Evolutionary conservation across 495 filamentous ascomycete species (phyloP), one percentile per base, ranked within the genome.

Genomic region (Pyrenopolyporus hunteri): DNA sequence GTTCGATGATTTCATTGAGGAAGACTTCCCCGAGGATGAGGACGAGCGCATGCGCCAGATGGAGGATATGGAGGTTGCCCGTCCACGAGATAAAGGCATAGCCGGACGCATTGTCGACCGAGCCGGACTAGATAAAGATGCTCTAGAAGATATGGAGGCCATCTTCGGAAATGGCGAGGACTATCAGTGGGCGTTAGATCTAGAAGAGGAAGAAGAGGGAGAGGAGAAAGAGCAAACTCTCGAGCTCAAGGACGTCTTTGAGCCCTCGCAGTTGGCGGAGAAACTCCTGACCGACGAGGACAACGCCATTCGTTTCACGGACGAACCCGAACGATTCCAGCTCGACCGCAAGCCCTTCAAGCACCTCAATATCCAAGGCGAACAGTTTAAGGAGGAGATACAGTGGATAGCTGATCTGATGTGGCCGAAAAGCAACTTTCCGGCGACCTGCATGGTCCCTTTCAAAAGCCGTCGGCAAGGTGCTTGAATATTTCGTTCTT

Each of bases 171-270:
- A 93, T 68, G 93, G 94, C 36, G 89, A 89, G 39, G 94, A 98
- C 58, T 98, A 98, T 73, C 87, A 91, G 62, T 97, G 95, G 83
- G 94, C 93, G 6, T 76, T 98, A 53, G 87, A 91, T 33, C 80
- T 91, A 54, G 92, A 97, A 68, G 88, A 92, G 14, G 90, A 92
- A 33, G 89, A 89, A 43, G 86, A 88, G 53, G 85, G 85, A 28
- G 86, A 87, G 63, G 84, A 84, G 49, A 90, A 87, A 33, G 77
- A 83, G 53, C 78, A 85, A 61, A 78, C 78, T 23, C 80, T 98
- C n/a, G 90, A 97, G 71, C 80, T 98, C 36, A 96, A 97, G 74
- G 93, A 98, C 71, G 93, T 98, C 53, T 98, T 98, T 57, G 94
- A 98, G 74, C 95, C 95, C 1, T 93, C 92, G 1, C 90, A 98